Conservation (phyloP, 2,329 filamentous ascomycete genomes). For the Scedosporium boydii region DNA sequence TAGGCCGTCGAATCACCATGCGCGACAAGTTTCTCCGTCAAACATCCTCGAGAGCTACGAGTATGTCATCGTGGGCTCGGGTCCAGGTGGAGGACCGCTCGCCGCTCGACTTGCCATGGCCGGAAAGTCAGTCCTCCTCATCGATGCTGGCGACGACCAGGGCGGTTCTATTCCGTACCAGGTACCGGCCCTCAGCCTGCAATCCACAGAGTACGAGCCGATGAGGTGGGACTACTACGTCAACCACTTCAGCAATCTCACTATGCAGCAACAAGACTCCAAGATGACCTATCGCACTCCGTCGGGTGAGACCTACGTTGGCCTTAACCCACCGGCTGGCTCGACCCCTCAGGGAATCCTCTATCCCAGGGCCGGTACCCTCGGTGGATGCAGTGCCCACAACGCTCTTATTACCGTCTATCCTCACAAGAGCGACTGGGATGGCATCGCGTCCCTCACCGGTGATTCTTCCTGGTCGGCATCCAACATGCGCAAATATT, state of each 20-base stretch:
- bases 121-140: conserved; percentile 49
- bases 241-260: conserved; percentile 12
- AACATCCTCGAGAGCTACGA: conserved; percentile 35
- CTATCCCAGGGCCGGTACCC: conserved; percentile 46
- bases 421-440: conserved; percentile 43
- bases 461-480: conserved; percentile 46
- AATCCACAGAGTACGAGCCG: conserved; percentile 13
- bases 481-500: conserved; percentile 49
- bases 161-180: conserved; percentile 21
- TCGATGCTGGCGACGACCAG: conserved; percentile 51
- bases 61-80: conserved; percentile 53
- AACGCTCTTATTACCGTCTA: conserved; percentile 44
- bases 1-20: not conserved
- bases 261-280: conserved; percentile 39
- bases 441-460: conserved; percentile 41
- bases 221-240: conserved; percentile 13
- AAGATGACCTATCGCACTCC: conserved; percentile 49
- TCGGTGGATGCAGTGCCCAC: conserved; percentile 49
- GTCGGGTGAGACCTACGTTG: conserved; percentile 41
- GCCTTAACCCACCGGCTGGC: conserved; percentile 40
- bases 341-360: conserved; percentile 42
- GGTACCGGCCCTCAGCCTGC: conserved; percentile 14
- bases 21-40: not conserved
- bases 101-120: conserved; percentile 50
- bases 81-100: conserved; percentile 48